phyloP scores from a whole-genome alignment of 2,329 filamentous ascomycete genomes.

The Endocalyx cinctus region DNA sequence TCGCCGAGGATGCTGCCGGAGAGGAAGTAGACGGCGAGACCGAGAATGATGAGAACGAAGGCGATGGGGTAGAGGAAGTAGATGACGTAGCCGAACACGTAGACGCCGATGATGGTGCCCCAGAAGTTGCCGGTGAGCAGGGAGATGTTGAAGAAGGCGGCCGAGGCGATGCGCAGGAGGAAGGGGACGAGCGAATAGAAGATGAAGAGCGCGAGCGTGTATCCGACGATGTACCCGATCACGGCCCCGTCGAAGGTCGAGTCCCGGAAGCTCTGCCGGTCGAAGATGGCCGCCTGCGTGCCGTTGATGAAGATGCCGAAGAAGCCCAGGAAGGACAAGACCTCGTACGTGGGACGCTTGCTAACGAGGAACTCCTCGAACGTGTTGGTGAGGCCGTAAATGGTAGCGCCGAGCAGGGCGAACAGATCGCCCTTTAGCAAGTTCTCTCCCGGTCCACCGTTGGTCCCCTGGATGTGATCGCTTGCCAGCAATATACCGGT shows the following conservation, averaged over 20 bases:
- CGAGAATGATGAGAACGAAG: constrained; percentile 86
- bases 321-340: constrained; percentile 83
- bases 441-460: constrained; percentile 63
- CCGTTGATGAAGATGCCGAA: constrained; percentile 91
- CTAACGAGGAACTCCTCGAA: constrained; percentile 92
- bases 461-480: constrained; percentile 76
- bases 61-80: constrained; percentile 94
- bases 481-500: constrained; percentile 82
- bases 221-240: constrained; percentile 81
- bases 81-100: constrained; percentile 74
- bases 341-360: constrained; percentile 84
- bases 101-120: constrained; percentile 88
- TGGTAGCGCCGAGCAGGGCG: constrained; percentile 79
- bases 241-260: constrained; percentile 64
- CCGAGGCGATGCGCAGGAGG: constrained; percentile 82
- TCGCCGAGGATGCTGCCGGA: constrained; percentile 79
- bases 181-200: constrained; percentile 89
- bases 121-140: constrained; percentile 94
- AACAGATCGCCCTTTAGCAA: constrained; percentile 90
- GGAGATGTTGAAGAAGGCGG: constrained; percentile 95
- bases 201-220: constrained; percentile 73
- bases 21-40: constrained; percentile 83
- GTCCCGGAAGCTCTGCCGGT: constrained; percentile 64
- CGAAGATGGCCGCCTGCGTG: constrained; percentile 85
- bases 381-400: constrained; percentile 88